Evolutionary conservation across 345 rosid species (phyloP), one percentile per base, ranked within the genome.

Genomic region (Excoecaria agallocha): DNA sequence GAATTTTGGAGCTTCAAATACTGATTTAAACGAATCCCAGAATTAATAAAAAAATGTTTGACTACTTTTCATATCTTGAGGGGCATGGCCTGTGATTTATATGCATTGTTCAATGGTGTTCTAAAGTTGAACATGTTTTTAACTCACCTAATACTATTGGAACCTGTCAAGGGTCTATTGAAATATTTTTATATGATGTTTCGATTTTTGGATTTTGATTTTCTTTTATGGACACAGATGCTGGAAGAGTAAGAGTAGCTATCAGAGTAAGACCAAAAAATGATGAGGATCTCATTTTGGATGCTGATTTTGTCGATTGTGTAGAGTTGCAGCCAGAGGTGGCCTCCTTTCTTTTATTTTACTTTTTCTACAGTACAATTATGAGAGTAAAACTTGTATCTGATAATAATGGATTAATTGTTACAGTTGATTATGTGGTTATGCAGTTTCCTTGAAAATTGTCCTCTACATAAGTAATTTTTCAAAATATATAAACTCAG

Each of bases 271-370:
- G 98, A 54, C 98, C 97, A 50, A 90, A 84, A 79, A 89, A 86
- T 61, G 82, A 85, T 0, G 93, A 90, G 61, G 96, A 92, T 81
- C 94, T 89, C 58, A 61, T 82, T 75, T 85, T 83, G 2, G 97
- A 92, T 76, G 93, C 92, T 79, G 97, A 92, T 79, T 94, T 87
- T 82, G 82, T 89, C 68, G 93, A 90, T 78, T 90, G 92, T 64
- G 92, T 94, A 39, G 98, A 94, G 73, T 81, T 87, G 84, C 94
- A 88, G 75, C 97, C 97, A 8, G 95, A 94, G 93, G 98, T 94
- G 25, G 73, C 12, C 66, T 57, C 10, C 17, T 35, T 20, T 57
- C 15, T 43, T 59, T 48, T 13, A 19, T 57, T n/a, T 35, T 61
- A 13, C 43, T 11, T 30, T 8, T 24, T 59, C 15, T 59, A 59